Evolutionary conservation across 257 asterid genomes (phyloP).

Genomic region (Paraleonurus japonicus): DNA sequence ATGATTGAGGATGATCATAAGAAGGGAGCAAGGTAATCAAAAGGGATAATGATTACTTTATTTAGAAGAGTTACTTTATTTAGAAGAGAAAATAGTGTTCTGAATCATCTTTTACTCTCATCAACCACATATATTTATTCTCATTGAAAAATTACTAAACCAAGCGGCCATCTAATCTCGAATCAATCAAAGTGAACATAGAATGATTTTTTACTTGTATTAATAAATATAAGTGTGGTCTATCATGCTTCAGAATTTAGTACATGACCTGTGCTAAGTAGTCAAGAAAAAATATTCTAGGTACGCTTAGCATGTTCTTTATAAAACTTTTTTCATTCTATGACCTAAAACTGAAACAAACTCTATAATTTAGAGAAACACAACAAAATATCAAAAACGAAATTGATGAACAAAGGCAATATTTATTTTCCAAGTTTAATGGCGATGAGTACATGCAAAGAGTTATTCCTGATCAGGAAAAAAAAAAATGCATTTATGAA

Average conservation of each 20-base stretch:
- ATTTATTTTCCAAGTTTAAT: background rate
- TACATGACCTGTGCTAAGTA: background rate
- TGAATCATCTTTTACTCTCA: too few relatives aligned
- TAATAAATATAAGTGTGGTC: background rate
- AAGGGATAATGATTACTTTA: too few relatives aligned
- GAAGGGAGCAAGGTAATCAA: too few relatives aligned
- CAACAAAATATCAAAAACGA: background rate
- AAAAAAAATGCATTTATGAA: too few relatives aligned
- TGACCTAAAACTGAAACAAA: background rate
- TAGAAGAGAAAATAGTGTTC: too few relatives aligned
- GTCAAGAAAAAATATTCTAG: background rate
- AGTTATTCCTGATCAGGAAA: too few relatives aligned
- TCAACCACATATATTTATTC: too few relatives aligned
- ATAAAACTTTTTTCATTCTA: background rate
- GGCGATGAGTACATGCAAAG: background rate
- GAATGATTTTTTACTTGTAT: background rate
- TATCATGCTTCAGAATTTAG: background rate
- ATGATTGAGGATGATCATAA: too few relatives aligned
- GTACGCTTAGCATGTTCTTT: background rate
- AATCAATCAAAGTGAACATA: background rate
- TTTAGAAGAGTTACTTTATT: too few relatives aligned
- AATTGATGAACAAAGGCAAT: background rate
- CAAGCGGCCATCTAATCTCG: too few relatives aligned
- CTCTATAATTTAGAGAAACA: background rate
- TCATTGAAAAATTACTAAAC: too few relatives aligned